phyloP scores from a whole-genome alignment of 2,329 filamentous ascomycete genomes.

The Colletotrichum horii region DNA sequence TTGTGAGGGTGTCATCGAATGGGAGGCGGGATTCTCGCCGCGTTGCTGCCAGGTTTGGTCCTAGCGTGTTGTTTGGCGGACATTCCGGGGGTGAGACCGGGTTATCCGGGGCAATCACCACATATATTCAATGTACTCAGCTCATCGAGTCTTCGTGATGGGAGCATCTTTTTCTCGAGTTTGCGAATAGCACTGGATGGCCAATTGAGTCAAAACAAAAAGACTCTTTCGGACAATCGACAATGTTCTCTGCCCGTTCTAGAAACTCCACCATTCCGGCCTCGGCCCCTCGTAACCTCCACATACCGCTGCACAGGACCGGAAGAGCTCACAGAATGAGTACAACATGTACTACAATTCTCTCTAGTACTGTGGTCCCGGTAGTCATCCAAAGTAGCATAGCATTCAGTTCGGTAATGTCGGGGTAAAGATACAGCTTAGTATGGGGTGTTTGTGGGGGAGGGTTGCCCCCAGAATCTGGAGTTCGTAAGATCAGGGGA shows the following conservation, averaged over 20 bases:
- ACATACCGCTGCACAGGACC: not conserved
- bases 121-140: not conserved
- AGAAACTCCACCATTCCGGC: not conserved
- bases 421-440: constrained; percentile 6
- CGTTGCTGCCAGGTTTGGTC: not conserved
- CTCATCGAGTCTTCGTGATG: not conserved
- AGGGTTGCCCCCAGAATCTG: not conserved
- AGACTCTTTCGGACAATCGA: not conserved
- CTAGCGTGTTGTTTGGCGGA: not conserved
- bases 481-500: not conserved
- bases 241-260: not conserved
- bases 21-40: not conserved
- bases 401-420: not conserved
- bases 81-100: not conserved
- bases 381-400: not conserved
- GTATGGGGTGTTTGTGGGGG: not conserved
- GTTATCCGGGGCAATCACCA: not conserved
- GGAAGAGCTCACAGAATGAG: not conserved
- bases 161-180: not conserved
- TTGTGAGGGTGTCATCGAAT: not conserved
- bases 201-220: not conserved
- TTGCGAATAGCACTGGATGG: not conserved
- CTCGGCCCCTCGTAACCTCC: not conserved
- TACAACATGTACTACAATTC: not conserved
- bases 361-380: not conserved